A percentile compares a stretch with the other conserved stretches of the same genome.
Evolutionary conservation across 192 early-diverging fungal species (phyloP).

Genomic region (Coemansia sp.): DNA sequence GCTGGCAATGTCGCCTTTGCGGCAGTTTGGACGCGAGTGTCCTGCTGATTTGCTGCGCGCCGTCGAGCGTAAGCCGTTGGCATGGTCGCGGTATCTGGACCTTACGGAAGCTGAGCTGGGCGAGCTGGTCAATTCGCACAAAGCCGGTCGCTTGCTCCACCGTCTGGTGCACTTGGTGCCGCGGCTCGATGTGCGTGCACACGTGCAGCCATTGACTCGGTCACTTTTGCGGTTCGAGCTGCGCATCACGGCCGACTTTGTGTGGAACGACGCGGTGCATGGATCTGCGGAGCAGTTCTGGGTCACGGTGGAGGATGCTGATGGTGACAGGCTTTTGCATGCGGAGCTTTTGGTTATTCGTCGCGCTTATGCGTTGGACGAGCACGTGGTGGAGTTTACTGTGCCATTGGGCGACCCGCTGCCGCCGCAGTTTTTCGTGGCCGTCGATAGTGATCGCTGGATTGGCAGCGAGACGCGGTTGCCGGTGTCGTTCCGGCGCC

Average conservation of each 20-base stretch:
- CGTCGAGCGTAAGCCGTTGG: constrained; percentile 90
- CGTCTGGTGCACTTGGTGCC: constrained; percentile 93
- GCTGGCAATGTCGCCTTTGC: constrained; percentile 93
- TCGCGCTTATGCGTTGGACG: constrained; percentile 75
- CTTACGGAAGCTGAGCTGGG: constrained; percentile 89
- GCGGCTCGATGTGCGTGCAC: constrained; percentile 82
- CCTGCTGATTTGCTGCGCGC: constrained; percentile 80
- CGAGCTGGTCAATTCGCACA: constrained; percentile 82
- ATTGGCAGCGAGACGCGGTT: constrained; percentile 86
- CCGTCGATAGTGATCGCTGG: constrained; percentile 93
- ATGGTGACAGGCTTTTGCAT: constrained; percentile 85
- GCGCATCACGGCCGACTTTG: constrained; percentile 91
- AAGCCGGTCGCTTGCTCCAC: constrained; percentile 88
- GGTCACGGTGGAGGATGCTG: constrained; percentile 93
- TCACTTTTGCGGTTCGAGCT: constrained; percentile 89
- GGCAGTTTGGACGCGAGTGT: constrained; percentile 75
- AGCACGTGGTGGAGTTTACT: constrained; percentile 87
- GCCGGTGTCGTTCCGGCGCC: constrained; percentile 89
- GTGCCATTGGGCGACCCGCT: constrained; percentile 89
- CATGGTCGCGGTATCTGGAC: constrained; percentile 95
- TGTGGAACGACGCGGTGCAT: constrained; percentile 86
- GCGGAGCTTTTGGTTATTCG: constrained; percentile 92
- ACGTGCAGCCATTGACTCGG: constrained; percentile 92
- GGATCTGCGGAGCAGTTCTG: constrained; percentile 89
- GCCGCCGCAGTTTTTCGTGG: constrained; percentile 96